Base-by-base conservation (phyloP, 139 green algal species). In the Edaphochlamys debaryana region DNA sequence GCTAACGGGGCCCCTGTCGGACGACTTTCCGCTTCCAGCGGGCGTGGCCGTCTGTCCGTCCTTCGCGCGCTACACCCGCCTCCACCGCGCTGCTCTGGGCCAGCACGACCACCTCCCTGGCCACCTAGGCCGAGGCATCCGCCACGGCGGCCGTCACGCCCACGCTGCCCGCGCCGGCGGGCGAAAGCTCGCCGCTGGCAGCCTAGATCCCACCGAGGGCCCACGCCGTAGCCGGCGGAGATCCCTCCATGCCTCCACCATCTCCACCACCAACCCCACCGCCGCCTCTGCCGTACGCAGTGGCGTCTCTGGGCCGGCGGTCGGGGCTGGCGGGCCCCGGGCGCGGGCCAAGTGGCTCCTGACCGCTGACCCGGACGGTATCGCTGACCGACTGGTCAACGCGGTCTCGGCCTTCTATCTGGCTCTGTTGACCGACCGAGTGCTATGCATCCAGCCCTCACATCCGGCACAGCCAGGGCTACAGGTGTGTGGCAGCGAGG, bases 341-440 rank as follows among this genome's bases (percentile, higher is more conserved):
- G 9, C 45, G 27, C 50, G 48, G 9, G 48, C 48, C 8, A 52
- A 54, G 27, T 79, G 52, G 52, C 2, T 79, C 9, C 45, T 79
- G 1, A 79, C 72, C 0, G 3, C 36, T 0, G 72, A 79, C 54
- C 52, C 54, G 19, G 72, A 79, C 15, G 72, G 72, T 5, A 29
- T 79, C 2, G 72, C 72, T 1, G 72, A 79, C 72, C 72, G 72
- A 4, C 72, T 69, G 36, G 72, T 79, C 36, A 79, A 79, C 54
- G 72, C 72, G 27, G 72, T 79, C 0, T 69, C 72, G n/a, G n/a
- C 37, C 52, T 79, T 79, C 54, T 79, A 79, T 54, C 68, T 69
- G 37, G 72, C 72, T 4, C 54, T 79, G 36, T 37, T 79, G 5
- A 79, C 72, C 25, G 54, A 79, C 36, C 72, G 72, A 0, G 72